A percentile compares a stretch with the other conserved stretches of the same genome.
phyloP scores from a whole-genome alignment of 768 basidiomycete species.

The Hericium alpestre region DNA sequence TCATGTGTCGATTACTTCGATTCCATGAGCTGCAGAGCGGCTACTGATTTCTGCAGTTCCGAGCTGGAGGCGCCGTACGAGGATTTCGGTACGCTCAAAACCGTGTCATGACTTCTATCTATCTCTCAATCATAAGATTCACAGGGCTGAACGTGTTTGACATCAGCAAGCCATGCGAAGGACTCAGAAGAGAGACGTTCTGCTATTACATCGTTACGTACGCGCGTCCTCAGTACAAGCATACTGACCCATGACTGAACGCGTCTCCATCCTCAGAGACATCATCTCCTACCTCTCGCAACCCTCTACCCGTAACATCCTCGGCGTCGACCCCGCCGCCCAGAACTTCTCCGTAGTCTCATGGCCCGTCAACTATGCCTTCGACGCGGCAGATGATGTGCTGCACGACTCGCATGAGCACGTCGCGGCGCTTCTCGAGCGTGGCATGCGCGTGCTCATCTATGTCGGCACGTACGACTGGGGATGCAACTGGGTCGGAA shows the following conservation, averaged over 20 bases:
- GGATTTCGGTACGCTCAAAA: slow-evolving; percentile 1
- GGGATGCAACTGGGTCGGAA: slow-evolving; percentile 55
- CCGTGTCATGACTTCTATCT: background rate
- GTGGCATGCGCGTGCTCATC: slow-evolving; percentile 38
- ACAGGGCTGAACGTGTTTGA: slow-evolving; percentile 52
- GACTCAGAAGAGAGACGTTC: slow-evolving; percentile 33
- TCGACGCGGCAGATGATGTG: slow-evolving; percentile 33
- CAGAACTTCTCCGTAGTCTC: slow-evolving; percentile 30
- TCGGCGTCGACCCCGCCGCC: slow-evolving; percentile 51
- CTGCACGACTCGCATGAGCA: slow-evolving; percentile 25
- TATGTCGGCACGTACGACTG: slow-evolving; percentile 48
- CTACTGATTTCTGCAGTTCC: slow-evolving; percentile 27
- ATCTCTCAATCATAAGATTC: slow-evolving; percentile 21
- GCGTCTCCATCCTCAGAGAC: slow-evolving; percentile 24
- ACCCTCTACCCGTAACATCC: slow-evolving; percentile 35
- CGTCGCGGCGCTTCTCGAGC: slow-evolving; percentile 43
- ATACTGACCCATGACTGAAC: background rate
- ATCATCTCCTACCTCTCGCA: slow-evolving; percentile 55
- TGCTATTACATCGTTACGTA: slow-evolving; percentile 33
- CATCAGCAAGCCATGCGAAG: slow-evolving; percentile 50
- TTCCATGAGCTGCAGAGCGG: slow-evolving; percentile 31
- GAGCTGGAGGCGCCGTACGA: background rate
- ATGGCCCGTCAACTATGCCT: slow-evolving; percentile 37
- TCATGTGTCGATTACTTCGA: slow-evolving; percentile 35
- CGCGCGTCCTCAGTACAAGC: background rate